Base-by-base conservation (phyloP, 164 flowering plant species). In the Nymphaea thermarum region DNA sequence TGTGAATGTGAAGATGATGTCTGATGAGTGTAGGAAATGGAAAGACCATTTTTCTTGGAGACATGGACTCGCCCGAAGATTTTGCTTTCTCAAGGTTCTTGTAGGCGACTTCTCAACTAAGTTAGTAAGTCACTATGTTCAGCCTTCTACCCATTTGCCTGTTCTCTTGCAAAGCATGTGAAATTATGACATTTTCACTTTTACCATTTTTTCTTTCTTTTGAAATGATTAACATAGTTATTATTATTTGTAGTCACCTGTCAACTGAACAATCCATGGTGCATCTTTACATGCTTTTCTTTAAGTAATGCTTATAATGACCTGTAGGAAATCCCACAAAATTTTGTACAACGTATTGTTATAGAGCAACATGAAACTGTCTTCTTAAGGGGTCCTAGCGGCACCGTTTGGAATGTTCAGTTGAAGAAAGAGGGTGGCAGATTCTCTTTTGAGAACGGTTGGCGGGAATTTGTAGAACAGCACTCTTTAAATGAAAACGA, bases 381-480 rank as follows among this genome's bases (percentile, higher is more conserved):
- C 66, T 64, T 67, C 4, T 72, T 90, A 51, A 59, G 42, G 41
- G 91, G 89, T 66, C 90, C 87, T 3, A 85, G 91, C 70, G 86
- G 87, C 67, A 75, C 81, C 41, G 62, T 62, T 65, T 88, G 93
- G 96, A 70, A 65, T 47, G 84, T 72, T 43, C 67, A 74, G 11
- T 71, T 88, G 73, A 53, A 69, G 66, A 71, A 70, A 72, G 70
- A 45, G 18, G 53, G 59, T 67, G 79, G 69, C 42, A 77, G 65
- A 4, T 67, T 78, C 25, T 81, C 73, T 68, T 66, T 90, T 60
- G 25, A 71, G 45, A 61, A 72, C 65, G 96, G 90, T 45, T 88
- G 96, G 96, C 65, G 76, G 8, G 70, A 68, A 6, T 88, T 88
- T 77, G 84, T 81, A 43, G 72, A 72, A 43, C 90, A 84, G 75